Conservation (phyloP, 192 early-diverging fungal genomes). For the Coemansia sp. region DNA sequence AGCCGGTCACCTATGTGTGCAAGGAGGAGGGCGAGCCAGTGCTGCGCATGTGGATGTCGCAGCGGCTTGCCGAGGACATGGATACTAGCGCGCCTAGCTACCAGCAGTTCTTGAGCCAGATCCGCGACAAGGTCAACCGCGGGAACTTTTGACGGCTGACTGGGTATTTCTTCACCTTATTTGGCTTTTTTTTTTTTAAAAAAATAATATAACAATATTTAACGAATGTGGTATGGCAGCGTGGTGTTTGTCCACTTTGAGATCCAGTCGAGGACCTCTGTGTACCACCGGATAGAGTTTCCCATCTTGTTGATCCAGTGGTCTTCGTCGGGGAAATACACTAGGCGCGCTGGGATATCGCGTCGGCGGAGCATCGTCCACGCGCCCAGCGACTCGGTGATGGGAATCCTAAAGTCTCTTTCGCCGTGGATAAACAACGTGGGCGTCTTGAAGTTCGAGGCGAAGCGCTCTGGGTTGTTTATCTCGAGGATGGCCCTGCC, state of each 20-base stretch:
- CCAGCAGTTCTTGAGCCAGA: slow-evolving; percentile 68
- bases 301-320: slow-evolving; percentile 64
- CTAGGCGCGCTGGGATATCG: slow-evolving; percentile 59
- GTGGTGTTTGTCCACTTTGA: slow-evolving; percentile 18
- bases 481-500: slow-evolving; percentile 56
- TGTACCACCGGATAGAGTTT: slow-evolving; percentile 65
- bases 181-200: not conserved
- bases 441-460: slow-evolving; percentile 67
- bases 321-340: slow-evolving; percentile 76
- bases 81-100: slow-evolving; percentile 75
- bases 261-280: slow-evolving; percentile 65
- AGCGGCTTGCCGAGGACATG: slow-evolving; percentile 90
- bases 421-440: slow-evolving; percentile 73
- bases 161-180: not conserved
- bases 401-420: slow-evolving; percentile 61
- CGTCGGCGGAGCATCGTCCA: slow-evolving; percentile 74
- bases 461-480: slow-evolving; percentile 64
- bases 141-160: slow-evolving; percentile 43
- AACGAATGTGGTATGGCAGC: slow-evolving; percentile 14
- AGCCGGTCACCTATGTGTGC: slow-evolving; percentile 76
- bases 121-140: slow-evolving; percentile 69
- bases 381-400: slow-evolving; percentile 62
- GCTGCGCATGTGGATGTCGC: slow-evolving; percentile 78
- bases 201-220: not conserved
- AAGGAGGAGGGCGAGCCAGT: slow-evolving; percentile 90